Evolutionary conservation across 306 rosid genomes (phyloP), one percentile per base, ranked within the genome.

Genomic region (Sphenostylis stenocarpa): DNA sequence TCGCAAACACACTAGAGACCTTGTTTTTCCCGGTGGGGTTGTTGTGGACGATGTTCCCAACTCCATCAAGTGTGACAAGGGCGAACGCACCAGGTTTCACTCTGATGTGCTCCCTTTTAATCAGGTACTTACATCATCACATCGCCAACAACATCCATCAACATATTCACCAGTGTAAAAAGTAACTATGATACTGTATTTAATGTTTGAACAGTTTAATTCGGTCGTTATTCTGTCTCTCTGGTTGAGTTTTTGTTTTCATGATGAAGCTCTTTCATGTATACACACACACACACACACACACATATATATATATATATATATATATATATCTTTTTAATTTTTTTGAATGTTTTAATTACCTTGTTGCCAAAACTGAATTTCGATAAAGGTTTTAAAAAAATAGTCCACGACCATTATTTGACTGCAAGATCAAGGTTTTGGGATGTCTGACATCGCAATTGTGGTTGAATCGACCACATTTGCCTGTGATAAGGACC

Each of bases 51-150:
- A 81, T 23, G 95, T 94, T 2, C 51, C 97, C 16, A 58, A 79
- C 2, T 83, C 96, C 51, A 89, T 94, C 70, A 92, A 84, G 88
- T 94, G 93, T 77, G 96, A 91, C 36, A 92, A 90, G 73, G 98
- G 98, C 65, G 98, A 94, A 75, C 90, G 90, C 36, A 89, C 91
- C 23, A 77, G 96, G 82, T 90, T 94, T 67, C 81, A 87, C 28
- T 92, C 98, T 41, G 96, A 89, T 77, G 88, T 90, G 19, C 81
- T 94, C 67, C 67, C 91, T 8, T 94, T 94, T 69, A 87, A 58
- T 76, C 95, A 89, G 96, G 93, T 78, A 14, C 19, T 0, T 78
- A 7, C 34, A 2, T 62, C 47, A 66, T 17, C 6, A 1, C 6
- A 31, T 38, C 66, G 38, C 67, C 44, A 29, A 11, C 3, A 38